Percentiles rank a stretch among this genome's conserved stretches.
Conservation (phyloP, 768 basidiomycete genomes). For the Termitomyces eurrhizus region DNA sequence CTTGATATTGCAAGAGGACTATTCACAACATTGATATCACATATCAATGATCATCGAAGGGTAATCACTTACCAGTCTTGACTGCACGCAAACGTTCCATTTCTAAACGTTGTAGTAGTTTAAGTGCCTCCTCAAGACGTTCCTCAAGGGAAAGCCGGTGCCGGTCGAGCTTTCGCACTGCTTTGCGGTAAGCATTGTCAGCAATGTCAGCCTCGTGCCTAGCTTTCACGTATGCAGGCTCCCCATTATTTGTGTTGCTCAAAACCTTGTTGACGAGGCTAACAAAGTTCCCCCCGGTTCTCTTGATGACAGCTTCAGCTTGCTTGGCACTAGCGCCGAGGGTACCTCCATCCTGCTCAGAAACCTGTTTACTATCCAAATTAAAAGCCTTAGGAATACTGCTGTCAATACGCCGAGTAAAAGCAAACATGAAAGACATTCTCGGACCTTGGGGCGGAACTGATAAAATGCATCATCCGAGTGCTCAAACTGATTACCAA, state of each 20-base stretch:
- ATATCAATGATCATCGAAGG: background rate
- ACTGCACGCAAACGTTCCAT: constrained; percentile 76
- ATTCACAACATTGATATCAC: background rate
- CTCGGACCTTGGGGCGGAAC: constrained; percentile 70
- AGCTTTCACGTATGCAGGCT: constrained; percentile 67
- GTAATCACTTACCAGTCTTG: constrained; percentile 66
- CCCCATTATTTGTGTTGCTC: constrained; percentile 41
- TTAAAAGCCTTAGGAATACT: constrained; percentile 54
- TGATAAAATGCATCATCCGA: constrained; percentile 81
- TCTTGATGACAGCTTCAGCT: constrained; percentile 58
- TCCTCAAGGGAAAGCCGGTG: constrained; percentile 87
- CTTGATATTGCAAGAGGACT: constrained; percentile 88
- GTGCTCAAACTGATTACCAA: constrained; percentile 78
- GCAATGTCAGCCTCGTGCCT: constrained; percentile 79
- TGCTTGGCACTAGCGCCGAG: constrained; percentile 24
- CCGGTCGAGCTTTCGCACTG: constrained; percentile 78
- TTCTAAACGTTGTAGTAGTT: constrained; percentile 82
- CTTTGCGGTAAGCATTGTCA: constrained; percentile 73
- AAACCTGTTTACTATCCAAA: constrained; percentile 34
- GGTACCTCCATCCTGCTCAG: constrained; percentile 17
- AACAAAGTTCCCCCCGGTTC: constrained; percentile 59
- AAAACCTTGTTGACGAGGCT: constrained; percentile 73
- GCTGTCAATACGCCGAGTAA: background rate
- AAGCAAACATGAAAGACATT: background rate
- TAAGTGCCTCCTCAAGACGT: constrained; percentile 77